Percentiles rank a stretch among this genome's conserved stretches.
Evolutionary conservation across 2,329 filamentous ascomycete genomes (phyloP).

Genomic region (Ophidiomyces ophidiicola): DNA sequence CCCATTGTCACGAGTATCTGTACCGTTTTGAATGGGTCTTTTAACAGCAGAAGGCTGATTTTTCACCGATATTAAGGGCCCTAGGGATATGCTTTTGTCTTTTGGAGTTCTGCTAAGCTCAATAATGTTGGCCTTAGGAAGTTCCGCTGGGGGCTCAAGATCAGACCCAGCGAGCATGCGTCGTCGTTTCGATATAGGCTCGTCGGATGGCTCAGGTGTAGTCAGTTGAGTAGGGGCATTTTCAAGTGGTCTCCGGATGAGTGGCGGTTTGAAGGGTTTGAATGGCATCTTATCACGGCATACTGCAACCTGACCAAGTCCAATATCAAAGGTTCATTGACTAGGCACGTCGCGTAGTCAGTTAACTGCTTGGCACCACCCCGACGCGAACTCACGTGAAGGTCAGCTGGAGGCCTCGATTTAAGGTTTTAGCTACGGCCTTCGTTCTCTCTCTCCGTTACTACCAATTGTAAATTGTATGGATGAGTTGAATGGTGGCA

Average conservation of each 20-base stretch:
- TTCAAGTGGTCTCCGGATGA: constrained; percentile 26
- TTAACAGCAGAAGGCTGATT: constrained; percentile 14
- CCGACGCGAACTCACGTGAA: no score
- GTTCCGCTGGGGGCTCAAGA: constrained; percentile 10
- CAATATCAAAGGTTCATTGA: no score
- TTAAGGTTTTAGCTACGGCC: no score
- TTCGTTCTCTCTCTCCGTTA: no score
- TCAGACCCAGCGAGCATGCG: constrained; percentile 22
- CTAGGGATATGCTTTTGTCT: constrained; percentile 17
- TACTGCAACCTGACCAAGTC: not conserved
- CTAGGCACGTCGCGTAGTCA: no score
- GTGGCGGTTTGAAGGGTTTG: constrained; percentile 37
- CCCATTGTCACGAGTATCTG: constrained; percentile 6
- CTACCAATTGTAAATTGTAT: no score
- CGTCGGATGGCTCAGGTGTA: constrained; percentile 11
- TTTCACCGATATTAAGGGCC: constrained; percentile 25
- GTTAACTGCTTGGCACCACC: no score
- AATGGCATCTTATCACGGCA: constrained; percentile 6
- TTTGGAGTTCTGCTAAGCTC: constrained; percentile 2
- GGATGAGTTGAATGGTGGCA: no score
- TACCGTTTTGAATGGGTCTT: not conserved
- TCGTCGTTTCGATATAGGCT: constrained; percentile 27
- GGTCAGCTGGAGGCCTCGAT: no score
- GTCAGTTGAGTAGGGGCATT: not conserved
- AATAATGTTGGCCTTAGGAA: not conserved